A percentile compares a stretch with the other conserved stretches of the same genome.
Conservation (phyloP, 2,329 filamentous ascomycete genomes). For the Pestalotiopsis sp. region DNA sequence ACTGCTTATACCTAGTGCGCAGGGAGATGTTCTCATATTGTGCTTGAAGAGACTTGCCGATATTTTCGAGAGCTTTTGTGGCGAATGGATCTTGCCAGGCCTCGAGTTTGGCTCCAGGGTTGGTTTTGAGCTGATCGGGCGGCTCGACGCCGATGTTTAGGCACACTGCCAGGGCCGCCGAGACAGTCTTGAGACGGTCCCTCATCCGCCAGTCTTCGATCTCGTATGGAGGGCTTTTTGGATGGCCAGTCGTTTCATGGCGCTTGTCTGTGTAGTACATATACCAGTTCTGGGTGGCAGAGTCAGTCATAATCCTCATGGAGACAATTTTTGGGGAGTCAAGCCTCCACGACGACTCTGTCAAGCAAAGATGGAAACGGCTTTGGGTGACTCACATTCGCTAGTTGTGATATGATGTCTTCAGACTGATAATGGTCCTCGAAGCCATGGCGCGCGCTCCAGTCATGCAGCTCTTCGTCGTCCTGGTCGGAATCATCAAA, state of each 20-base stretch:
- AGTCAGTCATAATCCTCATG: not conserved
- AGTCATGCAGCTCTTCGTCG: slow-evolving; percentile 50
- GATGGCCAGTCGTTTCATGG: slow-evolving; percentile 90
- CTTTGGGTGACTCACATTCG: slow-evolving; percentile 61
- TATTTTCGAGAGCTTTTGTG: slow-evolving; percentile 86
- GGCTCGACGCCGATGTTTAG: slow-evolving; percentile 97
- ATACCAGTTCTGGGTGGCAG: slow-evolving; percentile 78
- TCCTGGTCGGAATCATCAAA: slow-evolving; percentile 38
- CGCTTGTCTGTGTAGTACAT: slow-evolving; percentile 99
- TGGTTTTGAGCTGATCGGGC: slow-evolving; percentile 94
- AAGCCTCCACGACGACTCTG: not conserved
- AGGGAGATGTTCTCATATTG: slow-evolving; percentile 97
- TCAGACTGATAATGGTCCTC: slow-evolving; percentile 90
- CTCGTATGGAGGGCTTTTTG: slow-evolving; percentile 64
- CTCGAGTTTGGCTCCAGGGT: slow-evolving; percentile 88
- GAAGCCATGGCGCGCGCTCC: slow-evolving; percentile 79
- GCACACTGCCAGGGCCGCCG: slow-evolving; percentile 89
- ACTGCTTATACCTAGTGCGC: slow-evolving; percentile 95
- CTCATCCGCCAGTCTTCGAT: slow-evolving; percentile 97
- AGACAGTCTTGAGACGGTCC: slow-evolving; percentile 94
- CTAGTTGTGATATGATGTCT: slow-evolving; percentile 82
- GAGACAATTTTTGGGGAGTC: not conserved
- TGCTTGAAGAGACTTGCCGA: slow-evolving; percentile 91
- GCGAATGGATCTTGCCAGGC: slow-evolving; percentile 94
- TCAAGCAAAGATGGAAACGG: not conserved